phyloP scores from a whole-genome alignment of 352 stramenopile genomes.

The Phytopythium montanum region DNA sequence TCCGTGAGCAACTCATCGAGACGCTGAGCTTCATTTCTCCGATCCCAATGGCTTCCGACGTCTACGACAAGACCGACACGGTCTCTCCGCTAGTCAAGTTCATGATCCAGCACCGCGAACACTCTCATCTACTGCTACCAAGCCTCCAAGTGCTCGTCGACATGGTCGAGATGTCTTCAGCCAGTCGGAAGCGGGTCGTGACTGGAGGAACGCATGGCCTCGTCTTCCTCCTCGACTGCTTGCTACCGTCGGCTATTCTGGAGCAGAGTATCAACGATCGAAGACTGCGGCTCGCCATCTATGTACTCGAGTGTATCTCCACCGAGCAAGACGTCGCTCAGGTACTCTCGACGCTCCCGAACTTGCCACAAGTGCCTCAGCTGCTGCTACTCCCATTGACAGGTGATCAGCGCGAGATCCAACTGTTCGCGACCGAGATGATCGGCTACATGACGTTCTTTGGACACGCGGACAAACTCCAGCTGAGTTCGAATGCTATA shows the following conservation, averaged over 20 bases:
- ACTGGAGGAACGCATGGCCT: slow-evolving; percentile 11
- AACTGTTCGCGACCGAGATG: slow-evolving; percentile 61
- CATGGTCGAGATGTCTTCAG: slow-evolving; percentile 45
- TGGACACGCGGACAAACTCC: slow-evolving; percentile 32
- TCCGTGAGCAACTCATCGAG: slow-evolving; percentile 20
- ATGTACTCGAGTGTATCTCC: slow-evolving; percentile 47
- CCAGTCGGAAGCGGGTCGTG: slow-evolving; percentile 35
- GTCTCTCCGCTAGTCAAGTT: slow-evolving; percentile 54
- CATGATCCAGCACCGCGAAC: slow-evolving; percentile 11
- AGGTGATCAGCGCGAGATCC: slow-evolving; percentile 24
- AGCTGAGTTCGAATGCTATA: slow-evolving; percentile 27
- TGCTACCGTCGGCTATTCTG: not conserved
- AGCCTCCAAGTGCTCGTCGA: slow-evolving; percentile 45
- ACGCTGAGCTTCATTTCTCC: slow-evolving; percentile 24
- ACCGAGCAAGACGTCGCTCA: slow-evolving; percentile 44
- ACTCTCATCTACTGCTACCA: slow-evolving; percentile 25
- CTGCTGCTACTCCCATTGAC: slow-evolving; percentile 27
- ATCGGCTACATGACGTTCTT: slow-evolving; percentile 65
- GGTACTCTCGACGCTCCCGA: slow-evolving; percentile 19
- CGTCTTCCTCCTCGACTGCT: slow-evolving; percentile 5
- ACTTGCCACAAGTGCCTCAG: slow-evolving; percentile 30
- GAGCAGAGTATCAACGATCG: slow-evolving; percentile 4
- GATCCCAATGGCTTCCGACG: slow-evolving; percentile 15
- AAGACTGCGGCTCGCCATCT: slow-evolving; percentile 29
- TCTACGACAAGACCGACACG: slow-evolving; percentile 37